These are phyloP conservation scores for Leishmania amazonensis DNA, from an alignment of 208 protist genomes.

Conservation along the genomic window DNA sequence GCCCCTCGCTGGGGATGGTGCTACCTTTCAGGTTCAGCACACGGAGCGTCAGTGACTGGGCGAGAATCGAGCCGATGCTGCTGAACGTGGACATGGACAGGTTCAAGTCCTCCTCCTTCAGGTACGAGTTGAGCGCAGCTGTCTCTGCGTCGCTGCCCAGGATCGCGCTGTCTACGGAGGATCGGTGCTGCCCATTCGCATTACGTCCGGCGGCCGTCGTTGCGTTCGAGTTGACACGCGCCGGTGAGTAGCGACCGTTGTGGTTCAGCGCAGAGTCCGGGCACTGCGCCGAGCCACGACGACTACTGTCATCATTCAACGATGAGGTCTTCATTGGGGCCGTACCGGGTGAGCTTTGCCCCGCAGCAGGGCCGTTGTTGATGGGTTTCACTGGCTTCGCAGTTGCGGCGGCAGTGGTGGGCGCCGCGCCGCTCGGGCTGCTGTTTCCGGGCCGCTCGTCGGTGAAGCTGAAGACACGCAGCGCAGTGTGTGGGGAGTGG, in stretches of 20 bases:
- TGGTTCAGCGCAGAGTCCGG: constrained; percentile 17
- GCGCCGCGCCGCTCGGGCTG: not conserved
- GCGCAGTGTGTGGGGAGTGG: constrained; percentile 5
- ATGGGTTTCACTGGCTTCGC: constrained; percentile 2
- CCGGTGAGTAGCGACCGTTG: constrained; percentile 28
- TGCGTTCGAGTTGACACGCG: constrained; percentile 6
- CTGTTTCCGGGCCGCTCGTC: not conserved
- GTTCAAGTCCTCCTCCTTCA: constrained; percentile 46
- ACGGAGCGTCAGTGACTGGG: constrained; percentile 41
- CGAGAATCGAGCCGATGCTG: constrained; percentile 36
- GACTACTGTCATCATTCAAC: not conserved
- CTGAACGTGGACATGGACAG: constrained; percentile 65
- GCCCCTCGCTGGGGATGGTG: constrained; percentile 47
- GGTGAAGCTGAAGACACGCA: constrained; percentile 10
- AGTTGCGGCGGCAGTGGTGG: not conserved
- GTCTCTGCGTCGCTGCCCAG: constrained; percentile 16
- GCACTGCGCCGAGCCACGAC: not conserved
- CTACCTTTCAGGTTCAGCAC: constrained; percentile 57
- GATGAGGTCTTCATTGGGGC: not conserved
- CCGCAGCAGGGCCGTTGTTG: not conserved
- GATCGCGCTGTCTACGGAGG: not conserved
- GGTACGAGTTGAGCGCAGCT: constrained; percentile 39
- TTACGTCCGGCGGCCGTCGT: not conserved
- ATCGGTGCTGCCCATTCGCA: constrained; percentile 3
- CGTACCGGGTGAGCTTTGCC: not conserved